Evolutionary conservation across 2,329 filamentous ascomycete genomes (phyloP), one percentile per base, ranked within the genome.

Genomic region (Stagonosporopsis rhizophila): DNA sequence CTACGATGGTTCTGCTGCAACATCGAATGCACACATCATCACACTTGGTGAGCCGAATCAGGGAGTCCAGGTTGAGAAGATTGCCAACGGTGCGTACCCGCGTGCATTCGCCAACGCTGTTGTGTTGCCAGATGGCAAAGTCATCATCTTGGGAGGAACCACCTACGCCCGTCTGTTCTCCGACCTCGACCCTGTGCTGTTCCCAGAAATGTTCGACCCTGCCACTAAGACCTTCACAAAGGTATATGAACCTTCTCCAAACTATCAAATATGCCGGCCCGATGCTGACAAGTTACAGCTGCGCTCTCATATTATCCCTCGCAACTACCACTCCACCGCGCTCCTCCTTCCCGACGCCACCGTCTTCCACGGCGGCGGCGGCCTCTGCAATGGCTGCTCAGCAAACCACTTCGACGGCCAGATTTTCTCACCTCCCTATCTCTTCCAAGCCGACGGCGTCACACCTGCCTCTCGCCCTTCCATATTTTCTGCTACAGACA

Each of bases 391-490:
- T 37, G 77, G 70, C 58, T 73, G 74, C 58, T 44, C 50, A 6
- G 62, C 56, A 15, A 82, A 86, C 52, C 85, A 87, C 59, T 78
- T 77, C 35, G 82, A 87, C 58, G 82, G 70, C 5, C 79, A 87
- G 67, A 80, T 87, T 48, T 87, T 81, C 67, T 78, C 76, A 4
- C 85, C 85, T 0, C 79, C 81, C 0, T 87, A 87, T 58, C 80
- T 87, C 0, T 81, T 84, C 57, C 80, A 78, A 27, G 30, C 65
- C 7, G 30, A 44, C 17, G 41, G 27, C 17, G 8, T 17, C 25
- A 17, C 30, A 27, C 27, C 8, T 19, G 25, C n/a, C 27, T 20
- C 14, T 28, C 17, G 25, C 20, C 6, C 25, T 17, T 11, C 9
- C 41, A 44, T 30, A 2, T 32, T 14, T 22, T 20, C 41, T 22